A percentile compares a stretch with the other conserved stretches of the same genome.
These are phyloP conservation scores for Colletotrichum sp. DNA, from an alignment of 2,329 filamentous ascomycete species.

Conservation along the genomic window DNA sequence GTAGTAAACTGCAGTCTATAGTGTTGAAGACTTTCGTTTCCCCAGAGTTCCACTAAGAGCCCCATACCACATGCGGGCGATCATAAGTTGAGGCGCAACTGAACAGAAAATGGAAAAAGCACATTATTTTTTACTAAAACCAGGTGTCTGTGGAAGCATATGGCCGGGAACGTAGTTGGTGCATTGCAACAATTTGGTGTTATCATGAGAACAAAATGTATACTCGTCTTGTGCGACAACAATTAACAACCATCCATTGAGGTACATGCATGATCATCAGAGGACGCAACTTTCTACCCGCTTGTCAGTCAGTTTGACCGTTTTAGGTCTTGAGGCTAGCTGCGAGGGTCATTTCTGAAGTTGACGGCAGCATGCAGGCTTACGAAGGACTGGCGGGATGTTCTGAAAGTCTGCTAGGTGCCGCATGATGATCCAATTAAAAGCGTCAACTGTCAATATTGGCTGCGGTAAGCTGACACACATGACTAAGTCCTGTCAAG, in stretches of 20 bases:
- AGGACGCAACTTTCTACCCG: too few species aligned
- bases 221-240: background rate
- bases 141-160: too few species aligned
- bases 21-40: fast-evolving
- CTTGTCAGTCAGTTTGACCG: background rate
- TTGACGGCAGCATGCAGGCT: background rate
- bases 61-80: too few species aligned
- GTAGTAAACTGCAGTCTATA: background rate
- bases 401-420: background rate
- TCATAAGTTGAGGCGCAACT: background rate
- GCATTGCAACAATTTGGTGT: background rate
- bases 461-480: background rate
- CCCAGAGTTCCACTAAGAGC: background rate
- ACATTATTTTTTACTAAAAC: background rate
- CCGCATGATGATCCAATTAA: background rate
- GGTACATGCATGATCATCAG: too few species aligned
- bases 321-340: background rate
- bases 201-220: too few species aligned
- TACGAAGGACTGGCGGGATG: fast-evolving
- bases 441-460: background rate
- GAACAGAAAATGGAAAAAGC: background rate
- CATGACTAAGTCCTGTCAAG: background rate
- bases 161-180: background rate
- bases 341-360: background rate
- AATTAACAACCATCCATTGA: background rate